Evolutionary conservation across 192 early-diverging fungal genomes (phyloP).

Genomic region (Coemansia sp.): DNA sequence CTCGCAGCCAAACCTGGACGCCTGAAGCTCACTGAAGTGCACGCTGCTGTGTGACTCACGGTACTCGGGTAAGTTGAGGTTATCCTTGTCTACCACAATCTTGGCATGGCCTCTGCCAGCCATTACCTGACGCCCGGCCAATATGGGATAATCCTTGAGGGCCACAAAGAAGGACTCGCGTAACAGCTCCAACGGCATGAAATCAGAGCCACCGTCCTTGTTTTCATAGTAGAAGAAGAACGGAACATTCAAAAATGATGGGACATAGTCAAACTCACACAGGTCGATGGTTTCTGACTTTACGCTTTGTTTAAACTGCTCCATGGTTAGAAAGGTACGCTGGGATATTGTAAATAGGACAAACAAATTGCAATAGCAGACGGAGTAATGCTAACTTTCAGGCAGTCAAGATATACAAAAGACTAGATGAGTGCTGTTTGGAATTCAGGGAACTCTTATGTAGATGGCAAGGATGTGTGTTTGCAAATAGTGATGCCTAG

Average conservation of each 20-base stretch:
- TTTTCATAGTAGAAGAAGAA: conserved; percentile 1
- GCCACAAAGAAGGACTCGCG: background rate
- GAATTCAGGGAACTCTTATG: too few species aligned
- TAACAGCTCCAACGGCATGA: conserved; percentile 8
- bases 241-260: background rate
- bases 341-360: background rate
- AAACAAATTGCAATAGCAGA: too few species aligned
- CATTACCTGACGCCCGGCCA: background rate
- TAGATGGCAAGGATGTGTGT: too few species aligned
- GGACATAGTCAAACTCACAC: background rate
- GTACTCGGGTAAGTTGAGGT: background rate
- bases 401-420: too few species aligned
- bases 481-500: too few species aligned
- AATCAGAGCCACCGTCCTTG: background rate
- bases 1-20: conserved; percentile 1
- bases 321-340: background rate
- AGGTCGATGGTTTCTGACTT: background rate
- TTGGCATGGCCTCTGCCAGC: background rate
- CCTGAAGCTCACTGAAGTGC: background rate
- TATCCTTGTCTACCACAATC: background rate
- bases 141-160: background rate
- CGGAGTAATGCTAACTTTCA: too few species aligned
- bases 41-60: background rate
- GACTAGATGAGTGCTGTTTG: too few species aligned
- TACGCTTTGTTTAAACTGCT: background rate